phyloP scores from a whole-genome alignment of 106 monocot genomes.

The Dactylorhiza incarnata region DNA sequence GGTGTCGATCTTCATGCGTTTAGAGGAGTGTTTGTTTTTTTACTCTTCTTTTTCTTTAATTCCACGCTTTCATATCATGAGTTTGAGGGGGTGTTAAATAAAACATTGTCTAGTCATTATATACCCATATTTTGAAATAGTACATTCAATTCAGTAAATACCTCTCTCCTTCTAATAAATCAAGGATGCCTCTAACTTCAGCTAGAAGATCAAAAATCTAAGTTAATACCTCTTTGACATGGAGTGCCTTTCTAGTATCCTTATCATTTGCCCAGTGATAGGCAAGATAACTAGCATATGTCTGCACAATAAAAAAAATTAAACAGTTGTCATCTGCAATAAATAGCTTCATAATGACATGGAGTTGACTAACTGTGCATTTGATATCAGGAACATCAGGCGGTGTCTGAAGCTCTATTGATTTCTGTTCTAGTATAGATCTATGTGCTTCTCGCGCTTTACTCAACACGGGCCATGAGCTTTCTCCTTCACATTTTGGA shows the following conservation, averaged over 20 bases:
- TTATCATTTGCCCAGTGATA: constrained; percentile 5
- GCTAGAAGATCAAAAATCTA: not conserved
- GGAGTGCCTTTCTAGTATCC: not conserved
- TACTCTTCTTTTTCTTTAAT: too few species aligned
- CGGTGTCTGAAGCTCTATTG: not conserved
- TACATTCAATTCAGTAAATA: too few species aligned
- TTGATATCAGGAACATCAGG: constrained; percentile 6
- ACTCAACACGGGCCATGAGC: not conserved
- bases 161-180: too few species aligned
- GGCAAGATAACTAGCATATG: constrained; percentile 11
- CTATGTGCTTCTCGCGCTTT: not conserved
- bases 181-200: not conserved
- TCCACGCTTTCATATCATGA: too few species aligned
- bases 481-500: not conserved
- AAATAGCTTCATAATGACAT: not conserved
- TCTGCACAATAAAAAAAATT: not conserved
- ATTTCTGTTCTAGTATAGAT: not conserved
- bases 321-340: not conserved
- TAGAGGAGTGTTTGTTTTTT: too few species aligned
- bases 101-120: too few species aligned
- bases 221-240: constrained; percentile 1
- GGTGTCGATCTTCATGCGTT: too few species aligned
- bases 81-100: too few species aligned
- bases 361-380: constrained; percentile 6
- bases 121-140: too few species aligned